phyloP scores from a whole-genome alignment of 306 rosid species.

The Adenanthera pavonina region DNA sequence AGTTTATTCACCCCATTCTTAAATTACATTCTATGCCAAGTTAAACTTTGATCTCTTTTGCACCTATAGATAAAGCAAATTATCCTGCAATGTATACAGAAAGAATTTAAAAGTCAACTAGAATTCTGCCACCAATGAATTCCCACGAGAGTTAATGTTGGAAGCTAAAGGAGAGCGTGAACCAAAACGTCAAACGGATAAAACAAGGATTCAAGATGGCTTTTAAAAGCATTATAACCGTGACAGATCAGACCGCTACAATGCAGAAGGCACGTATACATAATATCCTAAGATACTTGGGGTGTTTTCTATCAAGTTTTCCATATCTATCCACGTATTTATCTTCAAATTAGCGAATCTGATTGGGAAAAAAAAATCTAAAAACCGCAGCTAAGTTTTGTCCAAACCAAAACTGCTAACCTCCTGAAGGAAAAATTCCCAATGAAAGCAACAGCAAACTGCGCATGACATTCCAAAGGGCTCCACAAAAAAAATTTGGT shows the following conservation, averaged over 20 bases:
- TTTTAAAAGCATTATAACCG: slow-evolving; percentile 8
- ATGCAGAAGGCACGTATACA: not conserved
- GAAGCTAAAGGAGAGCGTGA: not conserved
- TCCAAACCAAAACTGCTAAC: not conserved
- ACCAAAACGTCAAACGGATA: not conserved
- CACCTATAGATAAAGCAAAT: not conserved
- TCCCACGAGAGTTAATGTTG: not conserved
- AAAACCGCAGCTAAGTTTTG: not conserved
- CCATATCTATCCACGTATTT: not conserved
- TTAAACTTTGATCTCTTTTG: not conserved
- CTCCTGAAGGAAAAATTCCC: slow-evolving; percentile 5
- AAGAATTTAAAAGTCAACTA: not conserved
- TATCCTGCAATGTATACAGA: not conserved
- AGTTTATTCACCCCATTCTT: not conserved
- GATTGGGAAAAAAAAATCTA: not conserved
- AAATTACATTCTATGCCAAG: not conserved
- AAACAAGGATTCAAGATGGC: not conserved
- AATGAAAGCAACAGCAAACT: slow-evolving; percentile 25
- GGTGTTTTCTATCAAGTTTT: not conserved
- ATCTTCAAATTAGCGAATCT: not conserved
- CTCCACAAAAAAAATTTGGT: slow-evolving; percentile 26
- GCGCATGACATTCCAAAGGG: slow-evolving; percentile 20
- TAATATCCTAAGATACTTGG: not conserved
- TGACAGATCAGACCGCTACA: slow-evolving; percentile 2
- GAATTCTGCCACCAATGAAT: not conserved